Percentiles rank a stretch among this genome's conserved stretches.
Evolutionary conservation across 2,329 filamentous ascomycete genomes (phyloP).

Genomic region (Trichocomaceae sp.): DNA sequence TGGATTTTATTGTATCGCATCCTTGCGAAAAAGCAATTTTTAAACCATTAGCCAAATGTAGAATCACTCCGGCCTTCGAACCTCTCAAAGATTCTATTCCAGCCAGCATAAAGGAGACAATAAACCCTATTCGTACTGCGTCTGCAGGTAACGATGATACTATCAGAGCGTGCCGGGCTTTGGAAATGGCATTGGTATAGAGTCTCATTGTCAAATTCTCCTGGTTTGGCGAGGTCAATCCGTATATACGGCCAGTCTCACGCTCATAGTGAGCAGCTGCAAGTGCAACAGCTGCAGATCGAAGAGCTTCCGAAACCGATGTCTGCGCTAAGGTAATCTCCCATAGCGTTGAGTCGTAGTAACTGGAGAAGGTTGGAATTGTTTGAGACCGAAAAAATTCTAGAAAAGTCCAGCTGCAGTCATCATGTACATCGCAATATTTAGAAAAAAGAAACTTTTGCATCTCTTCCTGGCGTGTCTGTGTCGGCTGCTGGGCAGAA

Average conservation of each 20-base stretch:
- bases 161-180: background rate
- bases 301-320: slow-evolving; percentile 4
- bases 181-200: slow-evolving; percentile 9
- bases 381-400: background rate
- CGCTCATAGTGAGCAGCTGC: slow-evolving; percentile 6
- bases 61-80: background rate
- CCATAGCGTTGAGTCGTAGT: slow-evolving; percentile 11
- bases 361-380: slow-evolving; percentile 6
- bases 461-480: background rate
- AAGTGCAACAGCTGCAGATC: slow-evolving; percentile 1
- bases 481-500: background rate
- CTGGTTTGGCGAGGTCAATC: background rate
- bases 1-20: background rate
- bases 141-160: background rate
- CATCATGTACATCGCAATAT: background rate
- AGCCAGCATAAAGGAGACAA: background rate
- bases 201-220: background rate
- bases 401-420: background rate
- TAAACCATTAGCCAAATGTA: slow-evolving; percentile 6
- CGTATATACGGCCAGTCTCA: background rate
- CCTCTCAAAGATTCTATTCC: background rate
- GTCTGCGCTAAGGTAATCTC: slow-evolving; percentile 8
- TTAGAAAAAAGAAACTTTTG: background rate
- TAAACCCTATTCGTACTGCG: slow-evolving; percentile 1
- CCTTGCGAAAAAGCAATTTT: slow-evolving; percentile 2